phyloP scores from a whole-genome alignment of 495 filamentous ascomycete genomes.

The Podospora australis region DNA sequence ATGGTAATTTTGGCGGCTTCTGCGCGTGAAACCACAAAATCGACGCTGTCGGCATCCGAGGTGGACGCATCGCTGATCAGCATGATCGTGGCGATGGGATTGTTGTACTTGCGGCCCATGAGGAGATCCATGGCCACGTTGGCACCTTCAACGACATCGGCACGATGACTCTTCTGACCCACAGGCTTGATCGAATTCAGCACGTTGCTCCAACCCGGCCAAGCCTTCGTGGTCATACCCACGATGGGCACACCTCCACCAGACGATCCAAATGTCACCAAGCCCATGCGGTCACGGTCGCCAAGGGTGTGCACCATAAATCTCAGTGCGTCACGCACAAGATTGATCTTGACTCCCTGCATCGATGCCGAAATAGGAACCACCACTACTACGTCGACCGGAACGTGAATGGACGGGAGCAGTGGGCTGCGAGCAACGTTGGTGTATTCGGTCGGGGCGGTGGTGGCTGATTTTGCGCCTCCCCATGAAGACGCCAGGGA shows the following conservation, averaged over 20 bases:
- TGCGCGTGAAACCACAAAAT: conserved; percentile 96
- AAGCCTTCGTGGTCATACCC: conserved; percentile 94
- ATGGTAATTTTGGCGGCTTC: conserved; percentile 98
- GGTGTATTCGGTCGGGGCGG: conserved; percentile 76
- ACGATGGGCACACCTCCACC: conserved; percentile 90
- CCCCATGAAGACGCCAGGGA: conserved; percentile 83
- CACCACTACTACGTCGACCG: conserved; percentile 91
- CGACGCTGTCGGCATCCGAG: conserved; percentile 89
- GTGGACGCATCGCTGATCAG: conserved; percentile 99
- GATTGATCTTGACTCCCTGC: conserved; percentile 96
- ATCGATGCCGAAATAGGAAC: conserved; percentile 97
- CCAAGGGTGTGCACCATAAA: conserved; percentile 93
- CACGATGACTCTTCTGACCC: conserved; percentile 91
- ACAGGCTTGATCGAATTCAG: conserved; percentile 85
- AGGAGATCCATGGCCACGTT: conserved; percentile 98
- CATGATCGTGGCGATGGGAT: conserved; percentile 92
- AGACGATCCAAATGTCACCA: conserved; percentile 96
- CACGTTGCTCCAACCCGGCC: conserved; percentile 86
- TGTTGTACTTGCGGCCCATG: conserved; percentile 95
- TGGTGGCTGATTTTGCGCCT: conserved; percentile 69
- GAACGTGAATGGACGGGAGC: conserved; percentile 71
- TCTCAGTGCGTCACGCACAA: conserved; percentile 86
- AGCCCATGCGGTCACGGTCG: conserved; percentile 88
- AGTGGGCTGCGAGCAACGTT: conserved; percentile 50
- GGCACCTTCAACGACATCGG: conserved; percentile 95